These are phyloP conservation scores for Candida maltosa DNA, from an alignment of 805 yeast genomes.

Conservation along the genomic window DNA sequence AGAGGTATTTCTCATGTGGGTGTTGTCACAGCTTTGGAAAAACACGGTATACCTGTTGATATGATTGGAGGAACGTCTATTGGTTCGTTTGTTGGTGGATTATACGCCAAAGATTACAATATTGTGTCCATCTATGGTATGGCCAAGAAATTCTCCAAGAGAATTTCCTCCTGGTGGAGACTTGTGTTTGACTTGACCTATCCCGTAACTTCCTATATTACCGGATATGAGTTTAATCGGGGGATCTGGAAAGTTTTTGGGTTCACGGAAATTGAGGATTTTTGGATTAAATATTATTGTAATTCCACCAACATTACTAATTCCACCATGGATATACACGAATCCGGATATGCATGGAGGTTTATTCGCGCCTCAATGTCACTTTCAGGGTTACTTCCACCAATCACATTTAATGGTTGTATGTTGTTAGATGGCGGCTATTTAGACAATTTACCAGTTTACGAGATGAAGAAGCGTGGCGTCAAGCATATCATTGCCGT, in stretches of 20 bases:
- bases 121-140: slow-evolving; percentile 88
- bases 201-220: slow-evolving; percentile 91
- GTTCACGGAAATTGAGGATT: slow-evolving; percentile 88
- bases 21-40: slow-evolving; percentile 84
- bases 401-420: slow-evolving; percentile 81
- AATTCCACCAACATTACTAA: slow-evolving; percentile 94
- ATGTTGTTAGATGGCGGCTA: slow-evolving; percentile 97
- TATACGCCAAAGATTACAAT: slow-evolving; percentile 90
- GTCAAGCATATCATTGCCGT: slow-evolving; percentile 86
- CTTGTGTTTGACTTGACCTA: slow-evolving; percentile 80
- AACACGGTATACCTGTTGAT: slow-evolving; percentile 90
- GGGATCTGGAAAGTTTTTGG: slow-evolving; percentile 98
- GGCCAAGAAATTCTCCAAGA: slow-evolving; percentile 78
- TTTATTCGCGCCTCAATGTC: slow-evolving; percentile 96
- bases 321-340: slow-evolving; percentile 91
- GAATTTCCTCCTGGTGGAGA: slow-evolving; percentile 86
- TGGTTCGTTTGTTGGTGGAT: slow-evolving; percentile 93
- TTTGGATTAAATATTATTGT: slow-evolving; percentile 86
- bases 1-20: slow-evolving; percentile 93
- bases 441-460: slow-evolving; percentile 88
- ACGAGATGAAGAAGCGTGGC: slow-evolving; percentile 87
- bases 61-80: slow-evolving; percentile 95
- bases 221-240: slow-evolving; percentile 95
- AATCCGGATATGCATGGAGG: slow-evolving; percentile 92
- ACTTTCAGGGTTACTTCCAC: slow-evolving; percentile 88